A percentile compares a stretch with the other conserved stretches of the same genome.
phyloP scores from a whole-genome alignment of 768 basidiomycete genomes.

The Coprinopsis marcescibilis region DNA sequence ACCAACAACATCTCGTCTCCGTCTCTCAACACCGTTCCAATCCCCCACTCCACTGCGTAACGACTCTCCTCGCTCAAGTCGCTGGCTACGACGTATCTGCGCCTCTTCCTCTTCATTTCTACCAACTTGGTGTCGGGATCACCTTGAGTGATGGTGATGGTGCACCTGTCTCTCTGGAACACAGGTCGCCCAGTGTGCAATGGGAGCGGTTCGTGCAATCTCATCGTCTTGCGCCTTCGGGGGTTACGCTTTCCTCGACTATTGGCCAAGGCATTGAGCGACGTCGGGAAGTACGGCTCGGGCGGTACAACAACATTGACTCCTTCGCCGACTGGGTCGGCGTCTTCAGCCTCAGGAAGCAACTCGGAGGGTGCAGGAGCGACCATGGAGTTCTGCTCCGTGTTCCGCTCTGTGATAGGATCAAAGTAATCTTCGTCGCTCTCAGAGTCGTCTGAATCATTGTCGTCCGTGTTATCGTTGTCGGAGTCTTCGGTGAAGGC shows the following conservation, averaged over 20 bases:
- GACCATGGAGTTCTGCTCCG: constrained; percentile 70
- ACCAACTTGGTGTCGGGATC: constrained; percentile 56
- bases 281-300: constrained; percentile 76
- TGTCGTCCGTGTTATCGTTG: constrained; percentile 47
- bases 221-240: constrained; percentile 57
- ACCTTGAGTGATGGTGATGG: constrained; percentile 84
- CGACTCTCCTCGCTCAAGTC: constrained; percentile 92
- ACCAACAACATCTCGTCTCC: constrained; percentile 93
- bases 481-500: constrained; percentile 60
- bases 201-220: constrained; percentile 57
- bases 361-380: constrained; percentile 22
- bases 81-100: constrained; percentile 85
- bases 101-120: constrained; percentile 39
- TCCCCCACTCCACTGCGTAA: constrained; percentile 97
- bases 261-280: constrained; percentile 47
- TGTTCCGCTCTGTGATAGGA: constrained; percentile 80
- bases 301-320: constrained; percentile 83
- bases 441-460: constrained; percentile 38
- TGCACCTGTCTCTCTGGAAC: constrained; percentile 90
- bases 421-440: constrained; percentile 60
- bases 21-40: constrained; percentile 91
- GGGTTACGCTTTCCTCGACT: constrained; percentile 37
- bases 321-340: constrained; percentile 88
- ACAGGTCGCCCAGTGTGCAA: constrained; percentile 69
- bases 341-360: constrained; percentile 38